Conservation (phyloP, 2,329 filamentous ascomycete species). For the Clarireedia homoeocarpa region DNA sequence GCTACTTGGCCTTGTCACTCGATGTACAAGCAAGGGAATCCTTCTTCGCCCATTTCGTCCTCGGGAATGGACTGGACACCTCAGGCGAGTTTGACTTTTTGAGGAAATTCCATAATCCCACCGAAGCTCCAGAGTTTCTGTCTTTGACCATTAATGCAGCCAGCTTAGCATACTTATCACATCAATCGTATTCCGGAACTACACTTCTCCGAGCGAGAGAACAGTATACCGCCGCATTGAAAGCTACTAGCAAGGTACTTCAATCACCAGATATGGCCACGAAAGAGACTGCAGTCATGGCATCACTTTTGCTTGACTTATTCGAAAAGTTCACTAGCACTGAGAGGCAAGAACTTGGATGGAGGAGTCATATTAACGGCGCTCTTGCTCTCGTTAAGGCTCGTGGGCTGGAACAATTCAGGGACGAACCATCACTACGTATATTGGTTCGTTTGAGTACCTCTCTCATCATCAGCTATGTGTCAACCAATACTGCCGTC, state of each 20-base stretch:
- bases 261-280: background rate
- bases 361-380: slow-evolving; percentile 34
- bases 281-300: slow-evolving; percentile 7
- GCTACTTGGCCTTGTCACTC: slow-evolving; percentile 3
- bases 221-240: slow-evolving; percentile 5
- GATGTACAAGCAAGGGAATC: slow-evolving; percentile 10
- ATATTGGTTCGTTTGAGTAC: slow-evolving; percentile 3
- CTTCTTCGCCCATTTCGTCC: slow-evolving; percentile 10
- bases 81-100: slow-evolving; percentile 7
- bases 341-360: background rate
- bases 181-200: background rate
- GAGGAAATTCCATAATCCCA: background rate
- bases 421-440: background rate
- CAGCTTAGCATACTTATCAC: slow-evolving; percentile 12
- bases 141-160: slow-evolving; percentile 7
- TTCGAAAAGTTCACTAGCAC: slow-evolving; percentile 8
- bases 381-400: slow-evolving; percentile 26
- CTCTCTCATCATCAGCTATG: slow-evolving; percentile 9
- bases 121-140: background rate
- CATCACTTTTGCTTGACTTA: slow-evolving; percentile 12
- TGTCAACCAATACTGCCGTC: background rate
- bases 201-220: slow-evolving; percentile 1
- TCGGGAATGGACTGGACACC: background rate
- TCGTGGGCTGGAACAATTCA: background rate
- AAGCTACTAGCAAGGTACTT: slow-evolving; percentile 4